Evolutionary conservation across 2,329 filamentous ascomycete genomes (phyloP).

Genomic region (Aspergillus sp.): DNA sequence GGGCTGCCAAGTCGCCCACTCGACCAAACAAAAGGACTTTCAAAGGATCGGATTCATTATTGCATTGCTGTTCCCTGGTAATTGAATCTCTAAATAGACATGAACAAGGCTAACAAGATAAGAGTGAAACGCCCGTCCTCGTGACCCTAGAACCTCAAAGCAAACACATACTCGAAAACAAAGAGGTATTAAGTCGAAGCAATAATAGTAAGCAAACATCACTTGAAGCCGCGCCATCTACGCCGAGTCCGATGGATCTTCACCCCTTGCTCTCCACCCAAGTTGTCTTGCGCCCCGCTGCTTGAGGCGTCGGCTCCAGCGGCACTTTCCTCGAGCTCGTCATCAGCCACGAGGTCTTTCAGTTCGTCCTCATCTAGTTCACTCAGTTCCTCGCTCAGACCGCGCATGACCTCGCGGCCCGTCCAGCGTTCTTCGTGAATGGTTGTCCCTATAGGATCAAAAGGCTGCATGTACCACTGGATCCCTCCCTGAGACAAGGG

Average conservation of each 20-base stretch:
- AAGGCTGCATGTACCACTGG: constrained; percentile 84
- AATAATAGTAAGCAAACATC: constrained; percentile 21
- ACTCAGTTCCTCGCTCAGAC: constrained; percentile 83
- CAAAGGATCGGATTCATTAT: constrained; percentile 3
- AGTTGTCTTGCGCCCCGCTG: constrained; percentile 5
- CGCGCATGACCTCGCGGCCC: constrained; percentile 71
- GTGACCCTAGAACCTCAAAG: constrained; percentile 7
- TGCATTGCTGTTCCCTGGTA: constrained; percentile 1
- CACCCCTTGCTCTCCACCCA: constrained; percentile 19
- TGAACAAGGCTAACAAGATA: constrained; percentile 2
- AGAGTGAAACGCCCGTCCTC: constrained; percentile 16
- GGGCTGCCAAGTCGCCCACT: constrained; percentile 14
- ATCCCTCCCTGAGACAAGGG: constrained; percentile 74
- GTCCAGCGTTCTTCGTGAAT: constrained; percentile 76
- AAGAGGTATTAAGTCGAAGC: constrained; percentile 12
- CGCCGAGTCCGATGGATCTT: constrained; percentile 37
- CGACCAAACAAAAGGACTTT: neutral
- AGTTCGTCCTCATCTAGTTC: constrained; percentile 92
- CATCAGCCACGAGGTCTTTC: constrained; percentile 66
- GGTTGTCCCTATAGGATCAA: constrained; percentile 79
- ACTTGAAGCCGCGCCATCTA: constrained; percentile 38
- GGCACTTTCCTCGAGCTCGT: constrained; percentile 49
- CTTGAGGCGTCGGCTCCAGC: constrained; percentile 19
- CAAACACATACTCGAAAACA: neutral
- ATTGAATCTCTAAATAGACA: neutral